Conservation (phyloP, 768 basidiomycete species). For the Macrolepiota albuminosa region DNA sequence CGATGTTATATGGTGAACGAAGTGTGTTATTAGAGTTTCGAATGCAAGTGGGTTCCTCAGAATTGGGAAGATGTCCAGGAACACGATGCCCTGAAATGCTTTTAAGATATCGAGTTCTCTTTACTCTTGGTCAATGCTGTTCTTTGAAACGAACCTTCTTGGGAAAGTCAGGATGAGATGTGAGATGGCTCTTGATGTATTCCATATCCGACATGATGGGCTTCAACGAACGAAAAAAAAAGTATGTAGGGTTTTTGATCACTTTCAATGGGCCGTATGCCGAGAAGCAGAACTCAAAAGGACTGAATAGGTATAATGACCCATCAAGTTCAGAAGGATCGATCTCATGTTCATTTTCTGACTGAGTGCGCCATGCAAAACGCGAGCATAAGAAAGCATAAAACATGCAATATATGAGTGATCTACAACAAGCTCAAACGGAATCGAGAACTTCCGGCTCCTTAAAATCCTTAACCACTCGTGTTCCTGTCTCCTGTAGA, state of each 20-base stretch:
- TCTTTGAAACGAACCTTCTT: constrained; percentile 58
- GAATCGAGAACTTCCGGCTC: constrained; percentile 93
- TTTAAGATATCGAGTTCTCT: neutral
- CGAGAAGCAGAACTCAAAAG: neutral
- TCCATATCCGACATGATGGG: constrained; percentile 69
- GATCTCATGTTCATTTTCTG: constrained; percentile 1
- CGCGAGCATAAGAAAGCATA: constrained; percentile 23
- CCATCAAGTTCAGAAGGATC: neutral
- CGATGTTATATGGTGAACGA: constrained; percentile 81
- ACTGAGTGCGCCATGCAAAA: constrained; percentile 11
- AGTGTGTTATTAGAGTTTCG: constrained; percentile 87
- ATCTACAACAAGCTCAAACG: constrained; percentile 57
- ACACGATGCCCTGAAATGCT: constrained; percentile 69
- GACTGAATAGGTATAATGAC: neutral
- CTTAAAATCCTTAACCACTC: constrained; percentile 94
- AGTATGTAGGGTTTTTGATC: neutral
- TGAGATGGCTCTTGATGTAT: constrained; percentile 58
- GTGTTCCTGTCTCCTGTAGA: constrained; percentile 85
- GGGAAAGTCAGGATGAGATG: constrained; percentile 73
- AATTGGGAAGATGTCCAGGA: constrained; percentile 94
- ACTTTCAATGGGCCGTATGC: neutral
- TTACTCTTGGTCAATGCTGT: neutral
- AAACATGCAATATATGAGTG: constrained; percentile 27
- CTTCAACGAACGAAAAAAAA: constrained; percentile 6
- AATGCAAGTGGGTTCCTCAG: constrained; percentile 81